Base-by-base conservation (phyloP, 768 basidiomycete species). In the Gautieria morchelliformis region DNA sequence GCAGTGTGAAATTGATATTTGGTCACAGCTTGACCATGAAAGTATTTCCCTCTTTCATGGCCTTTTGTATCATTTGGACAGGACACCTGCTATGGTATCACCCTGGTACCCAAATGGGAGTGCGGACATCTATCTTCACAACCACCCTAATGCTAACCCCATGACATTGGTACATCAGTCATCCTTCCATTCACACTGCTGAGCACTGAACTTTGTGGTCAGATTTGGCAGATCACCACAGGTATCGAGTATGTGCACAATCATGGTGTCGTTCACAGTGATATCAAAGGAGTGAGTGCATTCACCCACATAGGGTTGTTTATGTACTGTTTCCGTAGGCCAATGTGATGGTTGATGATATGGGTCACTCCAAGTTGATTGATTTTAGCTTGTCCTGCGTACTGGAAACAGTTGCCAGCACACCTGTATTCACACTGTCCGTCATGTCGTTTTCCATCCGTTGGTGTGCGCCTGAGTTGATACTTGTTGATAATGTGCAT, bases 201-300 rank as follows among this genome's bases (percentile, higher is more conserved):
- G n/a, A 41, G 9, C 17, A 44, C 9, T 37, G n/a, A 9, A 27
- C 27, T n/a, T n/a, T 19, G 3, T 11, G 11, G 52, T 41, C 44
- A 66, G 64, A 59, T 64, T 17, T 41, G 59, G 30, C 60, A 61
- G 19, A 59, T 64, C 1, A 61, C 61, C 5, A 24, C 30, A 5
- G 65, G 64, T 1, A 48, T 66, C 7, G 20, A 59, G 30, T 66
- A 65, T 35, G 40, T 66, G 6, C 65, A 66, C 50, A n/a, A 37
- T 9, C 11, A 58, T 15, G 41, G 58, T 9, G 52, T 65, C 4
- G 54, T 66, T 17, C 65, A 66, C 30, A 64, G 64, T 19, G 65
- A 65, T 54, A 41, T 66, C 10, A 63, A 65, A 45, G 64, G 52
- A 33, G 65, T 65, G 47, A 17, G 41, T 32, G n/a, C 35, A 46